Evolutionary conservation across 1,284 basidiomycete species (phyloP).

Genomic region (Tilletia horrida): DNA sequence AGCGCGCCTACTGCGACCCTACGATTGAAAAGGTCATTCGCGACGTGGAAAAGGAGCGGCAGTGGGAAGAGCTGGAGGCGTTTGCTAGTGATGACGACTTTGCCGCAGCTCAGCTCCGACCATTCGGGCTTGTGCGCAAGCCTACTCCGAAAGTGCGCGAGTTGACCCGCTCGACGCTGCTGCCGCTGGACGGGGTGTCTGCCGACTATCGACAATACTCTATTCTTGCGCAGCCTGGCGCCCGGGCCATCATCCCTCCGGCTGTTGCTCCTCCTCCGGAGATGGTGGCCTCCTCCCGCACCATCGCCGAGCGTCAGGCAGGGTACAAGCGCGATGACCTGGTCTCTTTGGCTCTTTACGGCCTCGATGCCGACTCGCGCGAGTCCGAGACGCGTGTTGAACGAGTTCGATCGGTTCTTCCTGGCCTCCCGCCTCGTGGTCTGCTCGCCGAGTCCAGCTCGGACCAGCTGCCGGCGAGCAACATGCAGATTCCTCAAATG

Average conservation of each 20-base stretch:
- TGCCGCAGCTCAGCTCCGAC: conserved; percentile 57
- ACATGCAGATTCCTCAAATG: conserved; percentile 90
- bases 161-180: conserved; percentile 57
- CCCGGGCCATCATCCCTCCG: conserved; percentile 77
- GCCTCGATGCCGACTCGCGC: conserved; percentile 65
- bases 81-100: conserved; percentile 63
- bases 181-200: conserved; percentile 66
- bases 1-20: conserved; percentile 62
- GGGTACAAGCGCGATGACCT: conserved; percentile 61
- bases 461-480: conserved; percentile 75
- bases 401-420: conserved; percentile 62
- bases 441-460: conserved; percentile 67
- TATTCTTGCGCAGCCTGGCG: conserved; percentile 71
- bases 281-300: conserved; percentile 71
- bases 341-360: conserved; percentile 76
- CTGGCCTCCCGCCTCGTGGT: conserved; percentile 67
- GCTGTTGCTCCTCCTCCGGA: conserved; percentile 80
- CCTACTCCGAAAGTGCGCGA: conserved; percentile 42
- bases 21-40: conserved; percentile 61
- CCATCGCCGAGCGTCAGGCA: conserved; percentile 72
- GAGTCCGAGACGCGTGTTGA: conserved; percentile 65
- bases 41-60: conserved; percentile 56
- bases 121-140: conserved; percentile 55
- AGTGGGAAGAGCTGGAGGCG: conserved; percentile 31
- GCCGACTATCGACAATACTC: conserved; percentile 68